Conservation (phyloP, 352 stramenopile genomes). For the Globisporangium barbulae region DNA sequence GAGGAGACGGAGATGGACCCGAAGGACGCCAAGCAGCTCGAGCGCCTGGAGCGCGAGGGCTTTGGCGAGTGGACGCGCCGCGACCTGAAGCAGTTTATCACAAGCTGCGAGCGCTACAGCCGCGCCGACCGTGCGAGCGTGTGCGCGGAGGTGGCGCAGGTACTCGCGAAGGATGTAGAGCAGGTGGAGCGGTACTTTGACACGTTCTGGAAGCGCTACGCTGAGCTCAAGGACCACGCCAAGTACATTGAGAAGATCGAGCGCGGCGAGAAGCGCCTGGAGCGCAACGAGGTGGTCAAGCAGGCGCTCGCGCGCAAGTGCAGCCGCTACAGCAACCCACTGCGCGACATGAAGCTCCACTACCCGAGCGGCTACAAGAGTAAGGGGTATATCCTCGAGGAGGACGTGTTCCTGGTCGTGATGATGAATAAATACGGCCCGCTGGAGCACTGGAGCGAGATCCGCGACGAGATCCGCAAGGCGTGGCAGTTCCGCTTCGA, state of each 20-base stretch:
- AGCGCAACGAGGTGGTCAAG: slow-evolving; percentile 95
- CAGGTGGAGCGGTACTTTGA: slow-evolving; percentile 96
- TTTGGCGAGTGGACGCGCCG: slow-evolving; percentile 95
- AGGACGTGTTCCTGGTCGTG: slow-evolving; percentile 98
- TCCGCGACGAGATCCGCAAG: slow-evolving; percentile 96
- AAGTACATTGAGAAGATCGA: slow-evolving; percentile 97
- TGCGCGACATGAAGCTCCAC: slow-evolving; percentile 85
- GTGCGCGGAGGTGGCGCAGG: slow-evolving; percentile 86
- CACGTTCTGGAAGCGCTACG: slow-evolving; percentile 94
- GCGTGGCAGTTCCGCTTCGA: slow-evolving; percentile 99
- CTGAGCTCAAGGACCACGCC: slow-evolving; percentile 89
- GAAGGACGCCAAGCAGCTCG: slow-evolving; percentile 62
- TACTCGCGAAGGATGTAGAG: slow-evolving; percentile 88
- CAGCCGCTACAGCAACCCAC: slow-evolving; percentile 92
- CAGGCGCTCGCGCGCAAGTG: slow-evolving; percentile 95
- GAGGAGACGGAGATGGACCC: slow-evolving; percentile 72
- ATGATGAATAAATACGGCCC: slow-evolving; percentile 99
- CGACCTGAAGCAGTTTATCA: slow-evolving; percentile 88
- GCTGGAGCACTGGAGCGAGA: slow-evolving; percentile 94
- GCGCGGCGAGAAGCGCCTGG: slow-evolving; percentile 95
- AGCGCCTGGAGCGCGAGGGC: slow-evolving; percentile 81
- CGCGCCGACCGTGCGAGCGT: slow-evolving; percentile 90
- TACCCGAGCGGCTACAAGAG: slow-evolving; percentile 91
- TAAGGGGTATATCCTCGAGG: slow-evolving; percentile 95
- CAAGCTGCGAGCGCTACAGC: slow-evolving; percentile 92